A percentile compares a stretch with the other conserved stretches of the same genome.
phyloP scores from a whole-genome alignment of 176 grass and related monocot species.

The Aegilops bicornis region DNA sequence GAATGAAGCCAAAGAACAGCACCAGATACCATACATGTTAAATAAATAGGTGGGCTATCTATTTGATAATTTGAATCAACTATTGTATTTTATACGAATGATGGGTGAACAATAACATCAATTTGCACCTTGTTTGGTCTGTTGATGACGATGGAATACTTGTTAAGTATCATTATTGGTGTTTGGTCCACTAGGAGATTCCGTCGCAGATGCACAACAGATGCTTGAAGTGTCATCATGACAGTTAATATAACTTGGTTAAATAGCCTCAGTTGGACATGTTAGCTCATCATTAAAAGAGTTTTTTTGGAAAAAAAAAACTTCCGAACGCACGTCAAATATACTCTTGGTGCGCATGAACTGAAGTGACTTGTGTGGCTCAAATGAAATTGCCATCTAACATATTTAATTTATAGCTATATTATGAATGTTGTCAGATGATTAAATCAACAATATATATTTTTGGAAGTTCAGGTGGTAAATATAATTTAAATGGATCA shows the following conservation, averaged over 20 bases:
- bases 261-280: not conserved
- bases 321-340: not conserved
- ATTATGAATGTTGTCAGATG: not conserved
- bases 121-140: not conserved
- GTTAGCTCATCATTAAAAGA: not conserved
- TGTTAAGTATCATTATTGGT: slow-evolving; percentile 19
- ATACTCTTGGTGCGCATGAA: not conserved
- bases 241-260: not conserved
- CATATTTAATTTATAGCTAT: not conserved
- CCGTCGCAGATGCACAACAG: not conserved
- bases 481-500: not conserved
- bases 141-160: not conserved
- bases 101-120: not conserved
- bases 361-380: not conserved
- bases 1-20: not conserved
- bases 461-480: not conserved
- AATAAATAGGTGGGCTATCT: not conserved
- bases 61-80: not conserved
- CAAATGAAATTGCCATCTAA: not conserved
- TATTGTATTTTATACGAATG: not conserved
- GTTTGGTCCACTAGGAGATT: slow-evolving; percentile 22
- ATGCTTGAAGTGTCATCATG: not conserved
- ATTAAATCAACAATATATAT: not conserved
- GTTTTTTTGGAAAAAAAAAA: not conserved
- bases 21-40: not conserved